These are phyloP conservation scores for Aspergillus felis DNA, from an alignment of 2,329 filamentous ascomycete genomes.

Conservation along the genomic window DNA sequence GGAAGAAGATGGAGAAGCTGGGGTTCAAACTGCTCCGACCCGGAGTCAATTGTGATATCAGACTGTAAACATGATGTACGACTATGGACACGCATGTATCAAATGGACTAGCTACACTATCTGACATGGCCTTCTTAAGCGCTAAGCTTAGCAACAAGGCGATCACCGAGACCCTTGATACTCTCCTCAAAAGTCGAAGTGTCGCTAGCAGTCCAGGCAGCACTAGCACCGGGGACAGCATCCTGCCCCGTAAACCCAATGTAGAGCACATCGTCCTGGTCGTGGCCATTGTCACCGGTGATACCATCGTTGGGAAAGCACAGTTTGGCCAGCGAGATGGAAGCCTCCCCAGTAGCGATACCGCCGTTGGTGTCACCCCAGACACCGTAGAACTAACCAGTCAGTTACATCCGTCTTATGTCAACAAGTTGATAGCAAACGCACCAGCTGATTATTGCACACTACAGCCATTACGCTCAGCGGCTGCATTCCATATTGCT, in stretches of 20 bases:
- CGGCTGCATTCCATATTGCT: conserved; percentile 44
- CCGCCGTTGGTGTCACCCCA: conserved; percentile 62
- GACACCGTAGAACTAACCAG: conserved; percentile 50
- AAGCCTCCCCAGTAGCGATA: conserved; percentile 54
- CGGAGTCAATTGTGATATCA: neutral
- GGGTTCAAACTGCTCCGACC: conserved; percentile 12
- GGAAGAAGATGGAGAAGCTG: conserved; percentile 11
- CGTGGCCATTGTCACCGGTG: conserved; percentile 55
- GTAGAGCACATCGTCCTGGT: conserved; percentile 57
- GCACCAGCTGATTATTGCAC: conserved; percentile 48
- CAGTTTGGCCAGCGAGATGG: conserved; percentile 54
- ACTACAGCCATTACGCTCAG: conserved; percentile 55
- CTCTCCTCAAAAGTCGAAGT: conserved; percentile 40
- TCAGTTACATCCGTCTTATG: neutral
- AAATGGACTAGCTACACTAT: neutral
- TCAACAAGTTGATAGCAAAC: neutral
- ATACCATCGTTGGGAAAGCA: conserved; percentile 53
- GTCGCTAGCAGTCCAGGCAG: conserved; percentile 50
- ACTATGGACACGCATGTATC: neutral
- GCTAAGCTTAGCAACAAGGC: conserved; percentile 39
- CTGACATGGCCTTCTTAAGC: neutral
- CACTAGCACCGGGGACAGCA: conserved; percentile 55
- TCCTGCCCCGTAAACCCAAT: conserved; percentile 56
- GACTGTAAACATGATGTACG: neutral
- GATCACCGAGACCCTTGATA: conserved; percentile 50